Conservation (phyloP, 2,329 filamentous ascomycete species). For the Blastomyces percursus region DNA sequence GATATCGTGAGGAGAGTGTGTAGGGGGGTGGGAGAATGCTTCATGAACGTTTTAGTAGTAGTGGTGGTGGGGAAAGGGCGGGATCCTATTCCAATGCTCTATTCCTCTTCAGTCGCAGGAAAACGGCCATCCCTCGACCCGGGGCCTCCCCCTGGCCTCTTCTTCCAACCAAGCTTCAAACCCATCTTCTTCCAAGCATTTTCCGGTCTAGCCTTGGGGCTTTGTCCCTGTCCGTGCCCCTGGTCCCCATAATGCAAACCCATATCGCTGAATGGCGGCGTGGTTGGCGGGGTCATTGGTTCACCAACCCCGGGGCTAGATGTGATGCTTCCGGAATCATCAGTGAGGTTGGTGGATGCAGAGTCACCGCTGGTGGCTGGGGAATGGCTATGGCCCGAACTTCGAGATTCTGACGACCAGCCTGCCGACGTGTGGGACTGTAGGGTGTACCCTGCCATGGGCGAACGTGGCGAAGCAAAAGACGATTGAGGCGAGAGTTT, state of each 20-base stretch:
- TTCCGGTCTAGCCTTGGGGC: slow-evolving; percentile 34
- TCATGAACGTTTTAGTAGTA: background rate
- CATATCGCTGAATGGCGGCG: slow-evolving; percentile 38
- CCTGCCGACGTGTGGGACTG: slow-evolving; percentile 24
- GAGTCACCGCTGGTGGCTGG: slow-evolving; percentile 28
- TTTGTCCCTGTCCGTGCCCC: slow-evolving; percentile 18
- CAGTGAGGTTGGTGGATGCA: slow-evolving; percentile 30
- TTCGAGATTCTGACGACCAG: slow-evolving; percentile 25
- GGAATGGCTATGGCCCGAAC: slow-evolving; percentile 26
- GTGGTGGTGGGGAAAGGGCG: background rate
- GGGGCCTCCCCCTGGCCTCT: slow-evolving; percentile 21
- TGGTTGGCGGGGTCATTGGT: slow-evolving; percentile 42
- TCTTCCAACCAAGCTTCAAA: slow-evolving; percentile 38
- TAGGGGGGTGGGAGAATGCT: background rate
- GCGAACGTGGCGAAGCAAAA: slow-evolving; percentile 13
- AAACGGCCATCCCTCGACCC: slow-evolving; percentile 18
- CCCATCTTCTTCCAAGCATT: slow-evolving; percentile 45
- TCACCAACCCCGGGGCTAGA: slow-evolving; percentile 33
- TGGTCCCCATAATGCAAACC: slow-evolving; percentile 17
- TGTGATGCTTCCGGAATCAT: slow-evolving; percentile 36
- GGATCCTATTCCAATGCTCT: slow-evolving; percentile 9
- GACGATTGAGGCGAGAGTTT: slow-evolving; percentile 14
- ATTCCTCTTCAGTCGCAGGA: slow-evolving; percentile 18
- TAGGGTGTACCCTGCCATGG: slow-evolving; percentile 12
- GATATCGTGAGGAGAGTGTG: background rate